Base-by-base conservation (phyloP, 495 filamentous ascomycete species). In the Aspergillus biplanus region DNA sequence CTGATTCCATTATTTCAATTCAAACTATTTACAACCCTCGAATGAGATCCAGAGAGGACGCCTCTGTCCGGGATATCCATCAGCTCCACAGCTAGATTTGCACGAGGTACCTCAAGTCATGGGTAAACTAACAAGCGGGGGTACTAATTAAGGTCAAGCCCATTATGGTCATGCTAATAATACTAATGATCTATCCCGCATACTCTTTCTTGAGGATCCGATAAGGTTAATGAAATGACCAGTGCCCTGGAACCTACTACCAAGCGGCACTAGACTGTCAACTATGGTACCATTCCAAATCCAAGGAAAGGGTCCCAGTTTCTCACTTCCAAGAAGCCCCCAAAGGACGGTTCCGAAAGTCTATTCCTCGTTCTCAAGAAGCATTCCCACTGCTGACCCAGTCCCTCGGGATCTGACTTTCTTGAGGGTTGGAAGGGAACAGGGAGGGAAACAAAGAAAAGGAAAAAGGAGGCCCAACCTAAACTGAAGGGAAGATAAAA, bases 171-270 rank as follows among this genome's bases (percentile, higher is more conserved):
- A 54, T 12, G 33, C 31, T 44, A 27, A 27, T 27, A 37, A 46
- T 39, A 39, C 4, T 52, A 46, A 54, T 39, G 15, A 52, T 27
- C 21, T 48, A 58, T 55, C 44, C 39, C 48, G 52, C 50, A 42
- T 31, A 55, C n/a, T 32, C n/a, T 32, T 7, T 33, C 52, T 33
- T 16, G 53, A 48, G 53, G 53, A 52, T 57, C 65, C 66, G 66
- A 68, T 68, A 68, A 68, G 66, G 66, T 68, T 64, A 58, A 46
- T 62, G 59, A 64, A 58, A 46, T 62, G 59, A 64, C 54, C 62
- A 62, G 56, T 68, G 33, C 55, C 65, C 39, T 60, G 60, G 65
- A 55, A 60, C 52, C 21, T 52, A 44, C 33, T 32, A 59, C 37
- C 48, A 27, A 27, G 21, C 46, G 44, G 34, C 56, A 52, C 47